phyloP scores from a whole-genome alignment of 106 monocot species.

The Acanthochlamys bracteata region DNA sequence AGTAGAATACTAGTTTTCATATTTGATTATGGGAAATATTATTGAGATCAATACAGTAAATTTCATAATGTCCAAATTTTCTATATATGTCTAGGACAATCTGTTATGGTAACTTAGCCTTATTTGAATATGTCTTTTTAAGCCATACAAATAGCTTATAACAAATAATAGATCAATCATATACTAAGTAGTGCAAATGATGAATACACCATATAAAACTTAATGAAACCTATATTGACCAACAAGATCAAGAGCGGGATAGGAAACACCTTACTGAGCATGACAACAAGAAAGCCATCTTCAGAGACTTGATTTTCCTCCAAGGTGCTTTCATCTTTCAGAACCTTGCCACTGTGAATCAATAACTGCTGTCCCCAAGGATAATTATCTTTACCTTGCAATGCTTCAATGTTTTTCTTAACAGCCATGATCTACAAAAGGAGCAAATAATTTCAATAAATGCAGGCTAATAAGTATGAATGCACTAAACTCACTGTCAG shows the following conservation, averaged over 20 bases:
- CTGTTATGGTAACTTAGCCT: no score
- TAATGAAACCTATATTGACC: not conserved
- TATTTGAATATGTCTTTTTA: no score
- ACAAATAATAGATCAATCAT: no score
- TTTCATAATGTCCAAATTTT: no score
- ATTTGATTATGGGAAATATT: no score
- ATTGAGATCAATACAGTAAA: no score
- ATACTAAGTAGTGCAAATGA: no score
- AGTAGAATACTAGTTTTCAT: no score
- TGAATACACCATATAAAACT: not conserved
- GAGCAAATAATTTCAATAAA: not conserved
- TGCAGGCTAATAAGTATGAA: no score
- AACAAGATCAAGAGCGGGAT: not conserved
- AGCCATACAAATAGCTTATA: no score
- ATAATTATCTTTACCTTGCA: conserved; percentile 90
- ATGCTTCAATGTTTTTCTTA: conserved; percentile 91
- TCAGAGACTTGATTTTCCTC: conserved; percentile 87
- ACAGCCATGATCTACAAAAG: conserved; percentile 74
- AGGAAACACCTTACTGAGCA: conserved; percentile 82
- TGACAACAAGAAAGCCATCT: conserved; percentile 96
- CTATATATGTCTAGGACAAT: no score
- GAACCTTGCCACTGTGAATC: conserved; percentile 90
- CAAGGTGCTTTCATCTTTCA: conserved; percentile 94
- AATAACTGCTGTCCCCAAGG: conserved; percentile 87
- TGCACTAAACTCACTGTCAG: no score